Evolutionary conservation across 2,329 filamentous ascomycete species (phyloP), one percentile per base, ranked within the genome.

Genomic region (Spiromastix sp.): DNA sequence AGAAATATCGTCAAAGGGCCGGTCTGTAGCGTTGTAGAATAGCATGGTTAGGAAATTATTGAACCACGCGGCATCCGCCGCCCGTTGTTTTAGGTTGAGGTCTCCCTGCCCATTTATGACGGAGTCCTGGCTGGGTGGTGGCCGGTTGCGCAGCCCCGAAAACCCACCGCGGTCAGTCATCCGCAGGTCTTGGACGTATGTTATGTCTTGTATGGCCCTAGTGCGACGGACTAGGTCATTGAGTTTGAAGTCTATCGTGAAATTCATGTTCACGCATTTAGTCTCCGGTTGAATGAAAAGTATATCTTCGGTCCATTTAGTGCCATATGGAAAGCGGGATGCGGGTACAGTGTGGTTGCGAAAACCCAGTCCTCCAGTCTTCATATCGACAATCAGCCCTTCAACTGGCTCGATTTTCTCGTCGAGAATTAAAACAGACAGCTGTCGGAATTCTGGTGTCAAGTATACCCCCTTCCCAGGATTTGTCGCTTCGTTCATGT

Each of bases 281-380:
- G 61, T 60, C 13, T 64, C 58, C 0, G 67, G 67, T 41, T 67
- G 57, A 5, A 70, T 42, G 42, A 66, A 70, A 0, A 70, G 54
- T 4, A 71, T 34, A 37, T 70, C 65, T 37, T 71, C 67, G 0
- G 49, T 47, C 67, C 67, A 70, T 1, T 45, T 52, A 7, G 51
- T 60, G 0, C 65, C 66, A 25, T 50, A 54, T 1, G 39, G 12
- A 3, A 54, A 39, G 0, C 41, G 46, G n/a, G 12, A 15, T 0
- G 39, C 19, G 1, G 66, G 66, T 0, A 56, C 36, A 0, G 56
- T 66, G 36, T 67, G 64, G 40, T 68, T 67, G 13, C 66, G 55
- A 7, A 68, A 61, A 1, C 64, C 65, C 8, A 68, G 49, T 0
- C 63, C 61, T 0, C 65, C 64, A 13, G 48, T 50, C 13, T 48